Base-by-base conservation (phyloP, 345 rosid genomes). In the Salix purpurea region DNA sequence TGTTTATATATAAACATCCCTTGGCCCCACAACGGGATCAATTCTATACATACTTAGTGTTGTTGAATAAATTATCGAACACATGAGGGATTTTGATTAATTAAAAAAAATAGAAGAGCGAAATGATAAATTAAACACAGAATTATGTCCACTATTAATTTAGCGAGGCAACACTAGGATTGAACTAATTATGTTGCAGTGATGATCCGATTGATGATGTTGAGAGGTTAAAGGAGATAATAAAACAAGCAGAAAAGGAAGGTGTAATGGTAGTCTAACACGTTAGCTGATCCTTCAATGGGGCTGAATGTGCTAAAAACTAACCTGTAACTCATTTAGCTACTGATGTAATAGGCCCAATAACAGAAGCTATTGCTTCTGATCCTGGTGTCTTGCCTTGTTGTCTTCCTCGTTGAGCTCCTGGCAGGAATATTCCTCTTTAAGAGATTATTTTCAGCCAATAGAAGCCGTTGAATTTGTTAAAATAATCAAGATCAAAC, bases 241-340 rank as follows among this genome's bases (percentile, higher is more conserved):
- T 91, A 75, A 90, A 89, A 82, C 98, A 95, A 88, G 97, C 97
- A 2, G 96, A 93, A 39, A 93, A 81, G 79, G 97, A 90, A 85
- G 91, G 91, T 61, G 98, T 94, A 37, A 81, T 93, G 86, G 70
- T 90, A 30, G 88, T 88, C 23, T 93, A 28, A 89, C 86, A 90
- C 94, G 5, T 80, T 91, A 78, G 96, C 96, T 21, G 98, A 90
- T 84, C 88, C 96, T 76, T 86, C 89, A 36, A 85, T 90, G 90
- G 94, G 91, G 93, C 92, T 1, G 91, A 89, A 77, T 81, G 97
- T 56, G 92, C 93, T 19, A 84, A 72, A 72, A 72, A 72, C 79
- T 89, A 76, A 96, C 97, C 76, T 90, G 96, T 80, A 82, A 81
- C 58, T 65, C 87, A 21, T 95, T 92, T 96, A 23, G 88, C 93